Evolutionary conservation across 1,284 basidiomycete species (phyloP).

Genomic region (Ganoderma resinaceum): DNA sequence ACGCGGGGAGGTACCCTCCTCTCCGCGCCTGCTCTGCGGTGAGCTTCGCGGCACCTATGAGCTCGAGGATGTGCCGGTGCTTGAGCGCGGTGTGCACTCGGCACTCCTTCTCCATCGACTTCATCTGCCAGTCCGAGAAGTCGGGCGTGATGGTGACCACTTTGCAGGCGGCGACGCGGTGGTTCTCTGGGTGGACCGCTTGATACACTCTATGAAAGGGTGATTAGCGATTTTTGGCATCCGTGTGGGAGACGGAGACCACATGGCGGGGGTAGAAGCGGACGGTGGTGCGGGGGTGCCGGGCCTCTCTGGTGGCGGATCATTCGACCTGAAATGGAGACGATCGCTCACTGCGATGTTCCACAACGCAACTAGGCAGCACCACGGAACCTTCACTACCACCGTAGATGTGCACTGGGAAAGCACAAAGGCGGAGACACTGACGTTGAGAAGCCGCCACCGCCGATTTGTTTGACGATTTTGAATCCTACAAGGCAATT

Average conservation of each 20-base stretch:
- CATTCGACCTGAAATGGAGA: too few relatives aligned
- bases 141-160: conserved; percentile 69
- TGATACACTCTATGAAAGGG: conserved; percentile 72
- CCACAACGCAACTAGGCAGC: too few relatives aligned
- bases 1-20: conserved; percentile 57
- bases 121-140: conserved; percentile 71
- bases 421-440: conserved; percentile 27
- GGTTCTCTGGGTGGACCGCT: conserved; percentile 73
- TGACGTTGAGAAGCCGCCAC: conserved; percentile 86
- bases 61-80: conserved; percentile 86
- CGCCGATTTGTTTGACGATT: conserved; percentile 79
- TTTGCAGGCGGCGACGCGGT: conserved; percentile 86
- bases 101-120: conserved; percentile 93
- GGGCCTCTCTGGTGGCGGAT: too few relatives aligned
- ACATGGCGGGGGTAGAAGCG: too few relatives aligned
- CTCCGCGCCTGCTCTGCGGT: conserved; percentile 51
- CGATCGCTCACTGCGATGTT: too few relatives aligned
- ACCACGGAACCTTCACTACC: too few relatives aligned
- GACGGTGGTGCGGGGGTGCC: too few relatives aligned
- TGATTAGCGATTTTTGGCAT: background rate
- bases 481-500: conserved; percentile 59
- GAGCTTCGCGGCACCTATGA: conserved; percentile 75
- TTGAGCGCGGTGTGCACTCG: conserved; percentile 88
- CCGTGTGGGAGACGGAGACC: background rate
- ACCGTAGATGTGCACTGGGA: too few relatives aligned